A percentile compares a stretch with the other conserved stretches of the same genome.
These are phyloP conservation scores for Kondoa subrosea DNA, from an alignment of 768 basidiomycete genomes.

Conservation along the genomic window DNA sequence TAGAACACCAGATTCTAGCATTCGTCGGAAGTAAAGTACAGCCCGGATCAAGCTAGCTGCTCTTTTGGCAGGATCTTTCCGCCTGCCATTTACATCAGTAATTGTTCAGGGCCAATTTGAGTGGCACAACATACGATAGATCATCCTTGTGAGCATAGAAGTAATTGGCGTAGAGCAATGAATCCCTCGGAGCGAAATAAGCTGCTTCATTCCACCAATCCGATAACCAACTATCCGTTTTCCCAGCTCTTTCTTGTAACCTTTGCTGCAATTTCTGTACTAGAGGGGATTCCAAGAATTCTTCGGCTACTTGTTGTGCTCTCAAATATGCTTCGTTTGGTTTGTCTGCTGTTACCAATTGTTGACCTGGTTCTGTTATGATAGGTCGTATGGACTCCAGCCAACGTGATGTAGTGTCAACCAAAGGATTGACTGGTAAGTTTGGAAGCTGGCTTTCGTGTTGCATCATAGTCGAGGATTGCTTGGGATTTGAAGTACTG, in stretches of 20 bases:
- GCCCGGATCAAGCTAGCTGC: constrained; percentile 26
- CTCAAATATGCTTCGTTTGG: constrained; percentile 38
- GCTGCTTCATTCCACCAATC: constrained; percentile 98
- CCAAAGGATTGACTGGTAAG: constrained; percentile 3
- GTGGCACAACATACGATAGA: neutral
- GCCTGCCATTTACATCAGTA: constrained; percentile 36
- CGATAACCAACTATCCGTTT: constrained; percentile 59
- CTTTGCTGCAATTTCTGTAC: constrained; percentile 59
- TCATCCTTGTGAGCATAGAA: constrained; percentile 78
- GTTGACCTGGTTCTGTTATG: constrained; percentile 10
- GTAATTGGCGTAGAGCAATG: constrained; percentile 78
- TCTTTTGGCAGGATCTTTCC: constrained; percentile 22
- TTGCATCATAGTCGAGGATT: neutral
- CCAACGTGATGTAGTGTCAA: neutral
- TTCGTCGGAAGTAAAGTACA: constrained; percentile 33
- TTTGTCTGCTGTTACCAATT: constrained; percentile 6
- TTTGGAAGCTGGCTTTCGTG: neutral
- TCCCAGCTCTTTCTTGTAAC: constrained; percentile 53
- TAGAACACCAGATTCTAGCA: constrained; percentile 56
- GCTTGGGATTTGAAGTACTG: neutral
- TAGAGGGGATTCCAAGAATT: constrained; percentile 54
- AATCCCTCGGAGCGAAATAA: constrained; percentile 34
- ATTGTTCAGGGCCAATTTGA: constrained; percentile 30
- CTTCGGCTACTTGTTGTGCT: constrained; percentile 37
- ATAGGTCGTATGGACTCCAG: constrained; percentile 2